phyloP scores from a whole-genome alignment of 2,329 filamentous ascomycete genomes.

The Coniochaeta sp. region DNA sequence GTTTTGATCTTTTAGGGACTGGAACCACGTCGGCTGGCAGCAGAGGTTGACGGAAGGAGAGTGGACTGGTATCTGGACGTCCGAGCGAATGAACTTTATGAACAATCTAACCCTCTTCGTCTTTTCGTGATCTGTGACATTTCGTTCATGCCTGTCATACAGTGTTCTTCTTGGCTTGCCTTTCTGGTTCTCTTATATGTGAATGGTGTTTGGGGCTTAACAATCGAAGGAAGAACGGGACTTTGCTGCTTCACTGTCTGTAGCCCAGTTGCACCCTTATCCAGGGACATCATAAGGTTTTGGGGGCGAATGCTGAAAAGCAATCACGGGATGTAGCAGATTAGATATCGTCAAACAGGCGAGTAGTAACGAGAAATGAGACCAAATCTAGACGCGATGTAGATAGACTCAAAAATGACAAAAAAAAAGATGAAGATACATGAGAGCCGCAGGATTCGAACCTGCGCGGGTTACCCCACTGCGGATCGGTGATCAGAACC shows the following conservation, averaged over 20 bases:
- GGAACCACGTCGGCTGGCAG: neutral
- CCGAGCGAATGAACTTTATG: neutral
- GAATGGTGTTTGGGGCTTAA: neutral
- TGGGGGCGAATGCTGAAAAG: no score
- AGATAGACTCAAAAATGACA: neutral
- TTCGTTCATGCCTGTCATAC: neutral
- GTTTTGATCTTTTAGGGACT: neutral
- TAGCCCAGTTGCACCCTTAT: no score
- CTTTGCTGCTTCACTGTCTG: no score
- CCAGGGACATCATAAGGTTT: no score
- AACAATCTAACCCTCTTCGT: neutral
- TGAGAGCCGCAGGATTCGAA: slow-evolving; percentile 1
- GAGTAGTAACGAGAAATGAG: no score
- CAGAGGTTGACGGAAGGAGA: neutral
- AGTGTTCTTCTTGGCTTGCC: slow-evolving; percentile 25
- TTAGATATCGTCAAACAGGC: no score
- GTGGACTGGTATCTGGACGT: neutral
- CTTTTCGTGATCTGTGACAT: neutral
- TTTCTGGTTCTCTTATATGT: slow-evolving; percentile 47
- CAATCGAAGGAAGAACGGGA: no score
- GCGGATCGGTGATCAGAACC: slow-evolving; percentile 1
- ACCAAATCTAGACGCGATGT: no score
- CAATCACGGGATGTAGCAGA: no score
- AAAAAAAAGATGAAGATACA: neutral
- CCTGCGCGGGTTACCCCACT: slow-evolving; percentile 1